Evolutionary conservation across 1,284 basidiomycete species (phyloP).

Genomic region (Ceratorhiza oryzae-sativae): DNA sequence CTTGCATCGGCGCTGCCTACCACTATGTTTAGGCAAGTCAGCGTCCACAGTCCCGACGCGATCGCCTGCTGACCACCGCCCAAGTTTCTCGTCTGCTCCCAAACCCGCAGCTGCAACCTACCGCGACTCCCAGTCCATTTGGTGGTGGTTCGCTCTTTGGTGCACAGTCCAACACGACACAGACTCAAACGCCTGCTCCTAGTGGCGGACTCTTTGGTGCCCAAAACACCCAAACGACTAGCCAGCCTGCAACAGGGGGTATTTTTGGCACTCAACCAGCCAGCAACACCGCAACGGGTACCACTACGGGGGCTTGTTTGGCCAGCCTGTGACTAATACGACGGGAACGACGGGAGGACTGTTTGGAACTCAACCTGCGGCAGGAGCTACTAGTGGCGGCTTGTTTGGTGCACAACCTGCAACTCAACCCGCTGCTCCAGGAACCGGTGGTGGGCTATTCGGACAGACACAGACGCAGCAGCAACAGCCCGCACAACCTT

Average conservation of each 20-base stretch:
- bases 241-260: constrained; percentile 32
- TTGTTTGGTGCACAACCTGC: constrained; percentile 31
- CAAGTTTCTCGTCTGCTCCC: background rate
- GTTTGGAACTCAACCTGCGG: constrained; percentile 25
- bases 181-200: constrained; percentile 5
- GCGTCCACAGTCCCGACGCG: background rate
- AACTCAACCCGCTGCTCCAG: background rate
- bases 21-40: constrained; percentile 36
- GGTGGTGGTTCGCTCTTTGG: constrained; percentile 36
- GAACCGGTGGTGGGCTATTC: constrained; percentile 33
- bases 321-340: constrained; percentile 21
- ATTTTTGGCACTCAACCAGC: constrained; percentile 34
- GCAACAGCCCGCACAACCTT: constrained; percentile 26
- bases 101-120: background rate
- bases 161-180: constrained; percentile 16
- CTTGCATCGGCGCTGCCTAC: background rate
- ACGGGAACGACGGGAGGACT: constrained; percentile 18
- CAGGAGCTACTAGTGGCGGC: constrained; percentile 18
- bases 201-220: constrained; percentile 18
- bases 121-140: constrained; percentile 13
- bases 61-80: background rate
- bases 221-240: constrained; percentile 30
- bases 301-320: constrained; percentile 23
- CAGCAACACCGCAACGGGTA: background rate
- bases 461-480: constrained; percentile 30